Conservation (phyloP, 495 filamentous ascomycete genomes). For the Letharia lupina region DNA sequence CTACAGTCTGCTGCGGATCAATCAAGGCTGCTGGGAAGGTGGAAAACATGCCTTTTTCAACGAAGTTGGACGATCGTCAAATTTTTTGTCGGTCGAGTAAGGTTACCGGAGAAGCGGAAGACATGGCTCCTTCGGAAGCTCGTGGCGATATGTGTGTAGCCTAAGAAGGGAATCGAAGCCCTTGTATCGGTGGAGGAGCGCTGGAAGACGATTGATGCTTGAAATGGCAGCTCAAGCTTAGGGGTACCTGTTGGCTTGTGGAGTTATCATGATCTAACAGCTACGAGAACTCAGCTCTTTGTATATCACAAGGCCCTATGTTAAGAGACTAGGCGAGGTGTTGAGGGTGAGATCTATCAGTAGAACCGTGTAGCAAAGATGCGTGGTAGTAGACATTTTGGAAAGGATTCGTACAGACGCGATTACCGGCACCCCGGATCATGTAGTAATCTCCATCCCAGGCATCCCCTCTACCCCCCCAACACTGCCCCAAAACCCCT, state of each 20-base stretch:
- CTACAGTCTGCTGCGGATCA: neutral
- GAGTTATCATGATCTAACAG: neutral
- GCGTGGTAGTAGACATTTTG: no score
- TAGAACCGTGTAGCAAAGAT: no score
- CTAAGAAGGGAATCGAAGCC: neutral
- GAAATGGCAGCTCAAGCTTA: neutral
- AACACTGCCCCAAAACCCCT: conserved; percentile 61
- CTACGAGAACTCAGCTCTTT: neutral
- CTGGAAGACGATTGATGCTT: neutral
- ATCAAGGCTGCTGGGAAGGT: neutral
- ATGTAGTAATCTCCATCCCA: conserved; percentile 31
- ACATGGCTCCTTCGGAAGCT: neutral
- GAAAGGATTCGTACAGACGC: no score
- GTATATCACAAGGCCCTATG: neutral
- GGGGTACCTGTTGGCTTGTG: neutral
- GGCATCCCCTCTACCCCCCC: conserved; percentile 57
- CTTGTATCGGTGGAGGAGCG: neutral
- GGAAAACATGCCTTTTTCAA: neutral
- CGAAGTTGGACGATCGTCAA: neutral
- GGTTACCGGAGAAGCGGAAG: neutral
- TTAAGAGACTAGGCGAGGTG: neutral
- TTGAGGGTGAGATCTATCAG: neutral
- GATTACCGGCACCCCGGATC: neutral
- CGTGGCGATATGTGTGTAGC: neutral
- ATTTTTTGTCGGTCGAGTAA: neutral